Conservation (phyloP, 1,284 basidiomycete species). For the Meira miltonrushii region DNA sequence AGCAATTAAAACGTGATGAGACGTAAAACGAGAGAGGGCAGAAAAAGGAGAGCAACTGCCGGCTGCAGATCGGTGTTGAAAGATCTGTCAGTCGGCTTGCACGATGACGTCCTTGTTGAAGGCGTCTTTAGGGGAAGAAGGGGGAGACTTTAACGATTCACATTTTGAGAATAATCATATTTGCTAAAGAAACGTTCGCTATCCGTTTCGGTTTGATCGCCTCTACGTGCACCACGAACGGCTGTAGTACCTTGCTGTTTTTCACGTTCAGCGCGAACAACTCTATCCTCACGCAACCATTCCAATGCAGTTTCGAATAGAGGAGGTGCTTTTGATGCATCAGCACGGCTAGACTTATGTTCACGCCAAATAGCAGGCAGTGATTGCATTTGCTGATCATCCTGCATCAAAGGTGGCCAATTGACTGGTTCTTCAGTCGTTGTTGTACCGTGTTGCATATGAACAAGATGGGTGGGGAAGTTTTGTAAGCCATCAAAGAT, state of each 20-base stretch:
- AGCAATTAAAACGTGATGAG: too few species aligned
- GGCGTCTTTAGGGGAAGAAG: too few species aligned
- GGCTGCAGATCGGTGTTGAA: too few species aligned
- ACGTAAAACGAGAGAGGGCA: too few species aligned
- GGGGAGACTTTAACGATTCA: slow-evolving; percentile 15
- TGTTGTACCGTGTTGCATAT: slow-evolving; percentile 46
- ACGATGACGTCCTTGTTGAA: too few species aligned
- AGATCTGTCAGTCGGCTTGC: too few species aligned
- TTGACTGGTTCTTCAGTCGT: slow-evolving; percentile 28
- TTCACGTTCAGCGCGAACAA: slow-evolving; percentile 34
- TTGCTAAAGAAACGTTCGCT: slow-evolving; percentile 48
- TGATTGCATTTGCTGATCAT: slow-evolving; percentile 20
- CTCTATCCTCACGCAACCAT: slow-evolving; percentile 47
- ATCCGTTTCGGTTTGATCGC: slow-evolving; percentile 27
- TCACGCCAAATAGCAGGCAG: not conserved
- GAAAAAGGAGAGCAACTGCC: too few species aligned
- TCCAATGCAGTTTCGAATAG: slow-evolving; percentile 40
- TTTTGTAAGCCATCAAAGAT: slow-evolving; percentile 50
- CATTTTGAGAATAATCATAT: slow-evolving; percentile 44
- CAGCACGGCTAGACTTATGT: slow-evolving; percentile 17
- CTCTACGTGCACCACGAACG: slow-evolving; percentile 34
- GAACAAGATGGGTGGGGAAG: slow-evolving; percentile 50
- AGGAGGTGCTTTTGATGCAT: slow-evolving; percentile 16
- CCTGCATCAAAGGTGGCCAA: slow-evolving; percentile 34
- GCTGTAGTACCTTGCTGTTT: slow-evolving; percentile 15